Percentiles rank a stretch among this genome's conserved stretches.
Conservation (phyloP, 192 early-diverging fungal genomes). For the Backusella macrospora region DNA sequence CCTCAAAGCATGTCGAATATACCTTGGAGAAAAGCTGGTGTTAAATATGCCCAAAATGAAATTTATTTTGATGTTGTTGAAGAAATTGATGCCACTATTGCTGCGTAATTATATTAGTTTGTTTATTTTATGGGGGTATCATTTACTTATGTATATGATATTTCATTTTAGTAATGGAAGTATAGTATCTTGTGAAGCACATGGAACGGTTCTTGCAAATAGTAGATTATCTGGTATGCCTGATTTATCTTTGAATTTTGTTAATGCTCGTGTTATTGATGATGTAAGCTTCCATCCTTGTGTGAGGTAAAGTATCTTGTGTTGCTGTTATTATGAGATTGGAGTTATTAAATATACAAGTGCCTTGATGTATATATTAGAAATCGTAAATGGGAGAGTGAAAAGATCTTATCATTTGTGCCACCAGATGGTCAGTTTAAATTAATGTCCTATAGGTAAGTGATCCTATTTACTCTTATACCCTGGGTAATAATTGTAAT, state of each 20-base stretch:
- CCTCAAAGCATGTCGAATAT: constrained; percentile 72
- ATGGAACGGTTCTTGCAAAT: constrained; percentile 79
- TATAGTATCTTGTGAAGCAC: constrained; percentile 74
- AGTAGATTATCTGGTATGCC: constrained; percentile 89
- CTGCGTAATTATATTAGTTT: constrained; percentile 48
- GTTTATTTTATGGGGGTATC: constrained; percentile 12
- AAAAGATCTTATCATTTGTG: constrained; percentile 84
- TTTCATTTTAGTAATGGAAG: constrained; percentile 54
- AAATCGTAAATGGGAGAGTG: constrained; percentile 77
- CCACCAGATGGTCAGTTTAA: constrained; percentile 94
- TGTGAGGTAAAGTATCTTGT: constrained; percentile 54
- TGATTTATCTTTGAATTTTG: constrained; percentile 77
- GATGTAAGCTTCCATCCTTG: constrained; percentile 90
- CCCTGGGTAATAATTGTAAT: background rate
- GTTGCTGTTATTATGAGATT: no score
- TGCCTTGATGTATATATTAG: background rate
- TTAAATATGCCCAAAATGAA: constrained; percentile 91
- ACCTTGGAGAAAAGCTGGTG: constrained; percentile 86
- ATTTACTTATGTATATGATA: no score
- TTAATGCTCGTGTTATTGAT: constrained; percentile 73
- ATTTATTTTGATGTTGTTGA: constrained; percentile 94
- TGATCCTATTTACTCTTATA: background rate
- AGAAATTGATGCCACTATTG: constrained; percentile 84
- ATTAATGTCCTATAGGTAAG: constrained; percentile 78
- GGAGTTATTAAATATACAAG: no score